Conservation (phyloP, 768 basidiomycete genomes). For the Tulasnella sp. region DNA sequence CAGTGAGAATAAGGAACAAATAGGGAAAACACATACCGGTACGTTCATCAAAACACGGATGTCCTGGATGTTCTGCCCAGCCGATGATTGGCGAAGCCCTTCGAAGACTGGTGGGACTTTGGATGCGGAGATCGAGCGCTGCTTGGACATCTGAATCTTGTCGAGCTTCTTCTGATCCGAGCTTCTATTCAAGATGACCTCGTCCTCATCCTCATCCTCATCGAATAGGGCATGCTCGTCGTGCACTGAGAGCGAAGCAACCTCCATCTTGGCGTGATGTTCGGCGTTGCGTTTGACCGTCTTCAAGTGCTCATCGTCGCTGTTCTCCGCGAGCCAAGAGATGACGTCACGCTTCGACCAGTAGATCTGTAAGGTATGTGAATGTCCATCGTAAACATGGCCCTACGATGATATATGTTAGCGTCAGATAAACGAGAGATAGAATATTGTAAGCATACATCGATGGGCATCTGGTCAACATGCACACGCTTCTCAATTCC, state of each 20-base stretch:
- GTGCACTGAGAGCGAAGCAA: constrained; percentile 69
- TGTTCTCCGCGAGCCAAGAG: constrained; percentile 87
- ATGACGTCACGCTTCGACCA: constrained; percentile 95
- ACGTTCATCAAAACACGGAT: constrained; percentile 89
- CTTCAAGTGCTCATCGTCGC: constrained; percentile 90
- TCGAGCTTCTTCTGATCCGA: constrained; percentile 29
- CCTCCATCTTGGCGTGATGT: constrained; percentile 86
- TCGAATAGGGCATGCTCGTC: constrained; percentile 85
- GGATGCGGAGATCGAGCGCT: constrained; percentile 63
- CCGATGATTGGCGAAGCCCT: constrained; percentile 55
- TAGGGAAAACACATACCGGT: constrained; percentile 46
- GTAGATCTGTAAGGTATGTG: constrained; percentile 84
- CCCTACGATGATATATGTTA: constrained; percentile 43
- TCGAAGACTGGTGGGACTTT: constrained; percentile 74
- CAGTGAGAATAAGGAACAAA: constrained; percentile 11
- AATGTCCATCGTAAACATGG: constrained; percentile 92
- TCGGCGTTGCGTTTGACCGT: constrained; percentile 90
- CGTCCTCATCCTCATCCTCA: constrained; percentile 75
- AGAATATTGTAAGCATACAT: constrained; percentile 41
- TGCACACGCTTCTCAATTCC: constrained; percentile 99
- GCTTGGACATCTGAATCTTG: constrained; percentile 55
- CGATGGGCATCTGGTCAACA: constrained; percentile 97
- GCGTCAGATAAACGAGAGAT: neutral
- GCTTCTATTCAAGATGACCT: constrained; percentile 62
- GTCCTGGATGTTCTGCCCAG: constrained; percentile 93